Conservation (phyloP, 768 basidiomycete species). For the Pleurotus salmoneostramineus region DNA sequence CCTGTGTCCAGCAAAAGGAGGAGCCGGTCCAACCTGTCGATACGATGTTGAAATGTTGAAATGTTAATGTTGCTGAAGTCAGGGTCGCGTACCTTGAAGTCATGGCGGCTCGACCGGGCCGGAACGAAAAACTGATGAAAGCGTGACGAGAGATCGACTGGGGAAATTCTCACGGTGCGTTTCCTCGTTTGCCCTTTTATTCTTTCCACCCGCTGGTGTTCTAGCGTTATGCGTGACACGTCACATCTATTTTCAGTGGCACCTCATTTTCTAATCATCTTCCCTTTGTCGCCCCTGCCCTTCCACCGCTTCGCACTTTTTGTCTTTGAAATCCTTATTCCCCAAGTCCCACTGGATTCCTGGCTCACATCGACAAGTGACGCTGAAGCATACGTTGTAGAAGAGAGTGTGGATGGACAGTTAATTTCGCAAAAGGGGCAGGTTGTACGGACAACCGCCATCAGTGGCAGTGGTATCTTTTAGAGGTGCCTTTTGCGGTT, state of each 20-base stretch:
- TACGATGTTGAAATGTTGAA: constrained; percentile 1
- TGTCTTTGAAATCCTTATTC: background rate
- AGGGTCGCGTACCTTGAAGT: constrained; percentile 58
- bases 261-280: constrained; percentile 4
- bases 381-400: no score
- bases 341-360: background rate
- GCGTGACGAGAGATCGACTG: constrained; percentile 31
- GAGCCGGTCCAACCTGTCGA: constrained; percentile 88
- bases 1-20: constrained; percentile 94
- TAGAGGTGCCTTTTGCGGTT: no score
- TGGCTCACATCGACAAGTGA: background rate
- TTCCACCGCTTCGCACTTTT: background rate
- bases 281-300: constrained; percentile 6
- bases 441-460: no score
- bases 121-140: constrained; percentile 29
- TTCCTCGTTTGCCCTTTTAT: constrained; percentile 35
- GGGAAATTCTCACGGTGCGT: constrained; percentile 50
- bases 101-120: constrained; percentile 62
- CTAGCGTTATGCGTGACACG: constrained; percentile 3
- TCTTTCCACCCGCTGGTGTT: constrained; percentile 3
- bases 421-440: no score
- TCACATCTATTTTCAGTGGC: constrained; percentile 8
- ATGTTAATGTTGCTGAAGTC: constrained; percentile 9
- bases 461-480: no score
- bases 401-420: no score